Percentiles rank a stretch among this genome's conserved stretches.
These are phyloP conservation scores for Cicer pinnatifidum DNA, from an alignment of 306 rosid species.

Conservation along the genomic window DNA sequence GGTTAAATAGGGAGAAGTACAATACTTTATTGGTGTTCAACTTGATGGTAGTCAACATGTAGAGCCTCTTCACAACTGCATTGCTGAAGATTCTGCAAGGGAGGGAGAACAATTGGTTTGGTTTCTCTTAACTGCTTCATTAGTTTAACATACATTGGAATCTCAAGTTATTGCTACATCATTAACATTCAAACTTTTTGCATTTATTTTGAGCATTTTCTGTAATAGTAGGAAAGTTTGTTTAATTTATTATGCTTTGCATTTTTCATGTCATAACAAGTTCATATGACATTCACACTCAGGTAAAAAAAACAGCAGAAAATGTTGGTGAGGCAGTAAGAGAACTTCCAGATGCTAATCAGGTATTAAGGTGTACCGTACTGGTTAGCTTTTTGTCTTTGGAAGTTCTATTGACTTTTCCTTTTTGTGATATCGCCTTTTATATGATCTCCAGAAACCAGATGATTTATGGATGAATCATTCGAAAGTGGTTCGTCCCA, in stretches of 20 bases:
- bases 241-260: constrained; percentile 21
- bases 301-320: constrained; percentile 88
- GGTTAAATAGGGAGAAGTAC: constrained; percentile 88
- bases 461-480: constrained; percentile 96
- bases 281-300: constrained; percentile 40
- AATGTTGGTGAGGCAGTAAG: constrained; percentile 82
- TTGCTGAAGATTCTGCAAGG: constrained; percentile 65
- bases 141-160: constrained; percentile 1
- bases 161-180: constrained; percentile 21
- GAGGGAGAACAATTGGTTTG: constrained; percentile 81
- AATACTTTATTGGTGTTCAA: constrained; percentile 96
- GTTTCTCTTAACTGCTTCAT: constrained; percentile 36
- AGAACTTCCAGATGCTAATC: constrained; percentile 97
- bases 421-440: constrained; percentile 39
- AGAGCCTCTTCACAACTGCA: constrained; percentile 79
- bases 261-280: constrained; percentile 23
- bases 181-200: constrained; percentile 18
- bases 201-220: constrained; percentile 8
- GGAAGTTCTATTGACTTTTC: constrained; percentile 35
- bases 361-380: constrained; percentile 59
- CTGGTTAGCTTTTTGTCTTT: constrained; percentile 18
- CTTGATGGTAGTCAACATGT: constrained; percentile 97
- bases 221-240: constrained; percentile 8
- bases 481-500: constrained; percentile 79
- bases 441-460: constrained; percentile 72